Evolutionary conservation across 768 basidiomycete species (phyloP), one percentile per base, ranked within the genome.

Genomic region (Amanita exitialis): DNA sequence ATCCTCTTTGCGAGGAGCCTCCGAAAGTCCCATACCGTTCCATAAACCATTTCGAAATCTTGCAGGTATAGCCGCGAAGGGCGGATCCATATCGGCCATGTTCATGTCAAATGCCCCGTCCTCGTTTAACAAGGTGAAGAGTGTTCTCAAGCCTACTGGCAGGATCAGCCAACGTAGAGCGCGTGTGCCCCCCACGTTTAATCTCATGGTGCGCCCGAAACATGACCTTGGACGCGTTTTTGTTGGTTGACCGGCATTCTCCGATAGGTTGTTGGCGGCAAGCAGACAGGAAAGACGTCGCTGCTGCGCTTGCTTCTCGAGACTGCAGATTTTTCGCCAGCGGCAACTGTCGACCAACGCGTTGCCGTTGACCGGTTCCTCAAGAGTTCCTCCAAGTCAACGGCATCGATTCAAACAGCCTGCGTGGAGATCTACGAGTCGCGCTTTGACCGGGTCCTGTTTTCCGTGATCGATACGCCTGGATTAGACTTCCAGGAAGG

Each of bases 401-500:
- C 90, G 12, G 73, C 74, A 54, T 56, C 68, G 4, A 83, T 92
- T 43, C 70, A 82, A 56, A 77, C 82, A 2, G 84, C 83, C 2
- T 82, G 79, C 56, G 70, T 89, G 41, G 90, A 92, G 66, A 88
- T 91, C 51, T 82, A 78, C 72, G 90, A 92, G 66, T 87, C 84
- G 42, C 79, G 82, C 56, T 85, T 82, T 58, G 90, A 92, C 63
- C 75, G 90, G 34, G 71, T 92, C 42, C 64, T 83, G 20, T 76
- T 93, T 57, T 84, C 84, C 12, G 86, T 88, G 51, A 85, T 89
- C 54, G 90, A 93, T 59, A 92, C 90, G 1, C 90, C 90, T 25
- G 90, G 90, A 4, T 67, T 91, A 45, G 88, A 90, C 61, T 90
- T 89, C 62, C 58, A 72, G 38, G 74, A 78, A 45, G 83, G 87